Base-by-base conservation (phyloP, 768 basidiomycete species). In the Kwoniella botswanensis region DNA sequence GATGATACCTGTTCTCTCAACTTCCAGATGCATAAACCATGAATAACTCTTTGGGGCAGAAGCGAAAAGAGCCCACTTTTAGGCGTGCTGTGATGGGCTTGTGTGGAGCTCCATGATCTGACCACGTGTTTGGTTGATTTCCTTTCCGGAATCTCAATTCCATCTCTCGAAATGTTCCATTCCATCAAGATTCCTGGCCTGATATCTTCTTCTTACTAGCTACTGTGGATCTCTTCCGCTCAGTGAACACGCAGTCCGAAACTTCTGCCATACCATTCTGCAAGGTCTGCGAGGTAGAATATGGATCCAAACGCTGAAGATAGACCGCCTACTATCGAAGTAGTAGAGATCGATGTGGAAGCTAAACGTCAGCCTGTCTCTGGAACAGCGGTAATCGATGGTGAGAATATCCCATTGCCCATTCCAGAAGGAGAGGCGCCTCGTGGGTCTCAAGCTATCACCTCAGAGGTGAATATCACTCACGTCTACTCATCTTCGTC, bases 291-390 rank as follows among this genome's bases (percentile, higher is more conserved):
- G 46, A 50, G 46, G 46, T 50, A 17, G 46, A 61, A 22, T 0
- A 80, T 81, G 76, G 79, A 81, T 35, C 74, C 77, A 1, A 79
- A 74, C 63, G 68, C 76, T 1, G 77, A 79, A 63, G 68, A 63
- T 3, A 52, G 73, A 17, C 73, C 79, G 4, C 74, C 76, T n/a
- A 71, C 62, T 35, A 74, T 72, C 44, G 59, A 63, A 35, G 50
- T 68, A 12, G 50, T 65, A 4, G 62, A 59, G 44, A 63, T 67
- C 29, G 67, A 68, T 44, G 56, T 72, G 29, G 66, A 68, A 42
- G 57, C 54, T 15, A 60, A n/a, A 22, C 21, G 54, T 21, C 56
- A 13, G 17, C 43, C 42, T 0, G n/a, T 44, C 13, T 41, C 65
- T 21, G 43, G 12, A 15, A 12, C 15, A 22, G 18, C 22, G 18